Conservation (phyloP, 2,329 filamentous ascomycete species). For the Colletotrichum sp. region DNA sequence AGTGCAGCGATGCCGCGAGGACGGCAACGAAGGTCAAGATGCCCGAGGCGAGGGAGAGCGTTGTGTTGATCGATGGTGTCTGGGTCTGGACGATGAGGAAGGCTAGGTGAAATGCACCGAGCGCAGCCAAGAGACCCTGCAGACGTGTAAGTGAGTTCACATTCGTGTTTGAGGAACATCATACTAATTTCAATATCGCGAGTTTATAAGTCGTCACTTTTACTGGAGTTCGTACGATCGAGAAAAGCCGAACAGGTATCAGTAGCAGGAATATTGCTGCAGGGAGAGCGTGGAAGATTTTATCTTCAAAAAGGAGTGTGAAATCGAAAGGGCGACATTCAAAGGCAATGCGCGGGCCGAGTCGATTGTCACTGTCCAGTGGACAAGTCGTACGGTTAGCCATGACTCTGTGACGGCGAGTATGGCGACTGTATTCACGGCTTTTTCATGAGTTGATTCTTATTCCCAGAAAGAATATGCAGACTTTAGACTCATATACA, state of each 20-base stretch:
- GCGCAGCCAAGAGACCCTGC: background rate
- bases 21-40: background rate
- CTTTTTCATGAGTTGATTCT: background rate
- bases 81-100: background rate
- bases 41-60: background rate
- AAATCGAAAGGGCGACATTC: constrained; percentile 2
- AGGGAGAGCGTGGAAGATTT: background rate
- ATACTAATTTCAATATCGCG: background rate
- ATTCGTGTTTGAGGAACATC: background rate
- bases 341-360: background rate
- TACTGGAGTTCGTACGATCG: background rate
- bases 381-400: background rate
- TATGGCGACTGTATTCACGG: background rate
- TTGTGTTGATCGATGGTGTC: background rate
- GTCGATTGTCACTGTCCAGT: background rate
- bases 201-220: background rate
- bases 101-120: background rate
- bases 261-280: background rate
- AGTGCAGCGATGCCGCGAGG: background rate
- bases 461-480: background rate
- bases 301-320: background rate
- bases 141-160: background rate
- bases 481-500: background rate
- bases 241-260: background rate
- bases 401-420: background rate